Evolutionary conservation across 192 early-diverging fungal genomes (phyloP), one percentile per base, ranked within the genome.

Genomic region (Ambispora gerdemannii): DNA sequence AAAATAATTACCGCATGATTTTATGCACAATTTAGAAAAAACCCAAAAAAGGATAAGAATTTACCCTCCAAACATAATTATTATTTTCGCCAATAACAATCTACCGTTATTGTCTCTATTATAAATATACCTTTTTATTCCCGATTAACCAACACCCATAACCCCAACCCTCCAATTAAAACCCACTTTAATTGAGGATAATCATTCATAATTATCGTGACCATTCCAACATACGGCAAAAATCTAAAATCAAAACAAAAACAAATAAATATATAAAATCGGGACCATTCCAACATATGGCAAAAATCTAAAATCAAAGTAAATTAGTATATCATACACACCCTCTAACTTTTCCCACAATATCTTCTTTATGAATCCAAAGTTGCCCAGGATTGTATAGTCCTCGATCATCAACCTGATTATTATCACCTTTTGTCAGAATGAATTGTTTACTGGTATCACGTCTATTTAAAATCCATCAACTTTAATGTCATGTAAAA

Each of bases 371-470:
- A 72, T 92, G 81, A 71, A 98, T 89, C 96, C 96, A 98, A 83
- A 93, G 84, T 81, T 93, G 92, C 7, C 89, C 86, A 27, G 73
- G 76, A 73, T 87, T 89, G 72, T 97, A 97, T 27, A 98, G 77
- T 19, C 86, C 95, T 20, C 97, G 89, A 76, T 99, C 97, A 77
- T 99, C 93, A 0, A 80, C 83, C 32, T 73, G 76, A 77, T 99
- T 99, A 78, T 95, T 92, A 80, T 99, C 97, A 51, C 97, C 97
- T 84, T 99, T 99, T 30, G 97, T 99, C 74, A 98, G 76, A 50
- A 99, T 74, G 69, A 80, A 88, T 77, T 98, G 93, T 65, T 88
- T 89, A 0, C 87, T 90, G n/a, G 87, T 88, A 15, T 83, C 74
- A 20, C 59, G 56, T 13, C 84, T 86, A 67, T 19, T n/a, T 53